These are phyloP conservation scores for Backusella liffmaniae DNA, from an alignment of 192 early-diverging fungal species.

Conservation along the genomic window DNA sequence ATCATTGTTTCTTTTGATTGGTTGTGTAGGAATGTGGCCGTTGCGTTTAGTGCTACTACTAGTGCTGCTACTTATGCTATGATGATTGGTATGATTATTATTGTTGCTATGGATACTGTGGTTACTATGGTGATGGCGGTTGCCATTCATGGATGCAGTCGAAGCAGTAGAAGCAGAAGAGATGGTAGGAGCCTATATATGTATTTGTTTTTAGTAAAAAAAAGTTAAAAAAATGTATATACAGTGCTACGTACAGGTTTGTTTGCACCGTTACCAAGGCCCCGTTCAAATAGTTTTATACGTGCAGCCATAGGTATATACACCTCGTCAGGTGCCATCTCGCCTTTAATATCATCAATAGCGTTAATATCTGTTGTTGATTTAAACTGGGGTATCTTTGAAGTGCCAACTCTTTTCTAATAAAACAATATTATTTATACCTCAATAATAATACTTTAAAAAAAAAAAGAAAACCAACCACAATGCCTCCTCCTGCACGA, in stretches of 20 bases:
- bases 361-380: slow-evolving; percentile 17
- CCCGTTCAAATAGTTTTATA: slow-evolving; percentile 27
- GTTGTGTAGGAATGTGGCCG: not conserved
- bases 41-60: not conserved
- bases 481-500: not conserved
- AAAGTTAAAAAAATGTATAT: not conserved
- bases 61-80: not conserved
- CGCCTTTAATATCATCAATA: slow-evolving; percentile 14
- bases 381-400: slow-evolving; percentile 15
- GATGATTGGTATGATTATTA: not conserved
- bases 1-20: not conserved
- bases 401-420: slow-evolving; percentile 9
- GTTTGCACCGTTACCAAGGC: slow-evolving; percentile 17
- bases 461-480: not conserved
- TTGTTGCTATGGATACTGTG: not conserved
- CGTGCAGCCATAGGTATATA: slow-evolving; percentile 25
- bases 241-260: not conserved
- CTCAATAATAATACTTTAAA: no score
- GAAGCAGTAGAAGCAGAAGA: not conserved
- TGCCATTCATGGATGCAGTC: not conserved
- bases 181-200: not conserved
- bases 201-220: not conserved
- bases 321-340: slow-evolving; percentile 12
- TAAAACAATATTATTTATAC: not conserved
- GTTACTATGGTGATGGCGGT: not conserved